phyloP scores from a whole-genome alignment of 305 asterid species.

The Fraxinus latifolia region DNA sequence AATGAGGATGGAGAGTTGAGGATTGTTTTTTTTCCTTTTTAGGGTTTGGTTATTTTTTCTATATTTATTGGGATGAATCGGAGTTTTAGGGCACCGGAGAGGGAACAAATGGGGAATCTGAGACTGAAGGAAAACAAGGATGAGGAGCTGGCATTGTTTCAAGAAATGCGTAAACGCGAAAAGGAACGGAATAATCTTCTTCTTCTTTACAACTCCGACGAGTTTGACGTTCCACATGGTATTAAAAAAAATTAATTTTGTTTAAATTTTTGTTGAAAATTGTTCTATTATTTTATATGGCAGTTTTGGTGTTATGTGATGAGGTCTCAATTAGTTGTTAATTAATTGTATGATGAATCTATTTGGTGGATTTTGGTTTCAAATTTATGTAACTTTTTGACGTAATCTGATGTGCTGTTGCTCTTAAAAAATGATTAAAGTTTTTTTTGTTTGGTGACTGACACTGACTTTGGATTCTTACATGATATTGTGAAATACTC shows the following conservation, averaged over 20 bases:
- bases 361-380: slow-evolving; percentile 33
- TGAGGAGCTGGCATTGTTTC: slow-evolving; percentile 83
- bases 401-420: slow-evolving; percentile 24
- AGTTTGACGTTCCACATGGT: slow-evolving; percentile 81
- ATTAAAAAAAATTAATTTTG: slow-evolving; percentile 16
- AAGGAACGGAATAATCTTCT: slow-evolving; percentile 78
- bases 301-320: slow-evolving; percentile 10
- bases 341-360: slow-evolving; percentile 29
- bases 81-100: slow-evolving; percentile 85
- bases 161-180: slow-evolving; percentile 88
- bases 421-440: slow-evolving; percentile 23
- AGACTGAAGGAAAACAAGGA: slow-evolving; percentile 75
- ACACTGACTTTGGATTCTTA: slow-evolving; percentile 13
- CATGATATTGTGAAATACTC: background rate
- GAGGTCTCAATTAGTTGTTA: slow-evolving; percentile 24
- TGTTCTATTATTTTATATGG: background rate
- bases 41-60: background rate
- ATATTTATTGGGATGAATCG: slow-evolving; percentile 62
- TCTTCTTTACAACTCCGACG: slow-evolving; percentile 72
- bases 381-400: slow-evolving; percentile 17
- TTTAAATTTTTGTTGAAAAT: background rate
- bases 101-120: slow-evolving; percentile 57
- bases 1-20: slow-evolving; percentile 28
- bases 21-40: slow-evolving; percentile 8
- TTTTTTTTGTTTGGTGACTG: slow-evolving; percentile 16